Conservation (phyloP, 2,329 filamentous ascomycete genomes). For the Emergomyces orientalis region DNA sequence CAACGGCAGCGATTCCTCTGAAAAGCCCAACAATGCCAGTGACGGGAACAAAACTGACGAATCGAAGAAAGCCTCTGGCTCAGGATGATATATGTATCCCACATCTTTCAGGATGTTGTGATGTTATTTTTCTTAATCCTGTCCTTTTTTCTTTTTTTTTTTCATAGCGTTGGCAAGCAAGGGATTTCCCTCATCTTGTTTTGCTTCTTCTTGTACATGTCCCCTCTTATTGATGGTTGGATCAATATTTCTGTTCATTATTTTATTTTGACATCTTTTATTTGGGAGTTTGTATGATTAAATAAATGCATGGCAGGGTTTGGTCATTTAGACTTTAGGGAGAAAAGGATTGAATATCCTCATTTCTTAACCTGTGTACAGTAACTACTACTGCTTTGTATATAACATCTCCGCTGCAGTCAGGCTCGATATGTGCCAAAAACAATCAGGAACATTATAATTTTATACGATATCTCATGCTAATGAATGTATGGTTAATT, state of each 20-base stretch:
- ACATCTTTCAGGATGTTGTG: background rate
- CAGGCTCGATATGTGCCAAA: background rate
- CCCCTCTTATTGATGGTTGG: background rate
- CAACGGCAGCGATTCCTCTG: conserved; percentile 8
- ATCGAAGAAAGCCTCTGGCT: conserved; percentile 34
- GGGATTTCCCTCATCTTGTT: conserved; percentile 17
- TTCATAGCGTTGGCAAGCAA: conserved; percentile 34
- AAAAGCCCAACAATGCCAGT: conserved; percentile 16
- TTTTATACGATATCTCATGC: background rate
- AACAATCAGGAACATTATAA: background rate
- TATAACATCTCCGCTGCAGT: conserved; percentile 3
- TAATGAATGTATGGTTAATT: background rate
- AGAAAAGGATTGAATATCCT: background rate
- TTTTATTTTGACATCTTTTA: conserved; percentile 2
- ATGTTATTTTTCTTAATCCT: background rate
- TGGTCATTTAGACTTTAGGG: conserved; percentile 1
- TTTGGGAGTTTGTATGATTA: conserved; percentile 4
- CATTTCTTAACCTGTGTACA: background rate
- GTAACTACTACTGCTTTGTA: background rate
- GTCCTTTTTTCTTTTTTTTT: conserved; percentile 10
- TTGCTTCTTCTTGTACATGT: conserved; percentile 2
- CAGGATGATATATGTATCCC: conserved; percentile 22
- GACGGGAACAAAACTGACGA: conserved; percentile 21
- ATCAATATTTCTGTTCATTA: conserved; percentile 2
- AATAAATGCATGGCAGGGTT: background rate